Base-by-base conservation (phyloP, 345 rosid genomes). In the Psidium friedrichsthalianum region DNA sequence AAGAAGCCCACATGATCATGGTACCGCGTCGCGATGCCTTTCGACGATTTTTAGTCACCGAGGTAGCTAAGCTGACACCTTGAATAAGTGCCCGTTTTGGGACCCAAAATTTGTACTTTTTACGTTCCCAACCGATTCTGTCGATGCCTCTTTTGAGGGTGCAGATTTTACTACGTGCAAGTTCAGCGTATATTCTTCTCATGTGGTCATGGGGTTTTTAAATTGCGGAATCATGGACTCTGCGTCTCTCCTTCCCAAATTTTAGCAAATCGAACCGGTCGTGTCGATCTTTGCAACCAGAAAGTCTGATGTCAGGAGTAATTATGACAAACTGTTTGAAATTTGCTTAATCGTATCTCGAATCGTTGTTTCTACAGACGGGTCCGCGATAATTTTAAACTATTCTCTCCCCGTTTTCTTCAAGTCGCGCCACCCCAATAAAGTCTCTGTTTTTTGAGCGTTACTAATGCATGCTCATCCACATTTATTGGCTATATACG, bases 251-350 rank as follows among this genome's bases (percentile, higher is more conserved):
- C 76, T 64, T 64, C 20, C 6, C 44, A 6, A 64, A 64, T 29
- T 64, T 64, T 32, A 64, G 1, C 76, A 64, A 29, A 64, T 29
- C 18, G 3, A 64, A 16, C 0, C 1, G 11, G 42, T 29, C 1
- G 11, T 0, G 22, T 15, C 11, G 12, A 16, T 64, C 22, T 0
- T 32, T 8, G 44, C 11, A 5, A 32, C 13, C 3, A 0, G 22
- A 32, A 29, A 27, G 40, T 29, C 20, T 59, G 16, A 59, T 27
- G 20, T 27, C 10, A 27, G 74, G 16, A 59, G 18, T 59, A 27
- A 13, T 59, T 27, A 27, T 13, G 74, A 27, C 27, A 27, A 16
- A 16, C 9, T 59, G 13, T 59, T 8, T 4, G 27, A 29, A 6
- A n/a, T 27, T n/a, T 59, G 69, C 8, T 58, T 58, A 58, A n/a